Evolutionary conservation across 1,284 basidiomycete species (phyloP), one percentile per base, ranked within the genome.

Genomic region (Apiotrichum montevideense): DNA sequence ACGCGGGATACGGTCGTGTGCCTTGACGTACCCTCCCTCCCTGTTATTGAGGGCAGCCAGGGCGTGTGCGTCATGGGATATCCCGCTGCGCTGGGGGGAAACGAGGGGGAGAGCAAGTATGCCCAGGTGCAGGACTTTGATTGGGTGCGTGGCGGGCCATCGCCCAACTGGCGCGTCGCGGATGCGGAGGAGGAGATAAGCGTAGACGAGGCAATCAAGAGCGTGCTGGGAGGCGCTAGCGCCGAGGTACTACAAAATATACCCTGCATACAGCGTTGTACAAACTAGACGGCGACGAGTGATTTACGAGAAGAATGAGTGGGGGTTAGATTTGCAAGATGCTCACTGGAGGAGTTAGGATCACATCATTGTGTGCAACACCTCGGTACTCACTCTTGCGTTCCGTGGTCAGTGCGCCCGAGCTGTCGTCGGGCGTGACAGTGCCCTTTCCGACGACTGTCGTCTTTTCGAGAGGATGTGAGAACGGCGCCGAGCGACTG

Each of bases 51-150:
- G 68, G 80, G 85, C 58, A 88, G 84, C 65, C 77, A 77, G 0
- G 63, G 66, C 1, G 80, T 90, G 46, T 74, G 76, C 1, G 88
- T 91, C 63, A 76, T 81, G 2, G 61, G 70, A 0, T 89, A 87
- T 68, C 86, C 87, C 4, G 5, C 48, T 14, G 45, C 42, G 10
- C 35, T 49, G 4, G 41, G 21, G 6, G 33, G 10, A 4, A 15
- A 8, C 49, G 42, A 62, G 6, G 21, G 13, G 32, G 52, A 21
- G 41, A 78, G 72, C 62, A 73, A 74, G 46, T 74, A 78, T 58
- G 64, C 78, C 5, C 58, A 77, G 2, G 82, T 89, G 6, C 86
- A 87, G 67, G 88, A 91, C 65, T 91, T 91, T 68, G 87, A 87
- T 29, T 88, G 90, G 72, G 86, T 90, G 57, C 79, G 84, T 40